These are phyloP conservation scores for Calamus simplicifolius DNA, from an alignment of 176 grass and related monocot genomes.

Conservation along the genomic window DNA sequence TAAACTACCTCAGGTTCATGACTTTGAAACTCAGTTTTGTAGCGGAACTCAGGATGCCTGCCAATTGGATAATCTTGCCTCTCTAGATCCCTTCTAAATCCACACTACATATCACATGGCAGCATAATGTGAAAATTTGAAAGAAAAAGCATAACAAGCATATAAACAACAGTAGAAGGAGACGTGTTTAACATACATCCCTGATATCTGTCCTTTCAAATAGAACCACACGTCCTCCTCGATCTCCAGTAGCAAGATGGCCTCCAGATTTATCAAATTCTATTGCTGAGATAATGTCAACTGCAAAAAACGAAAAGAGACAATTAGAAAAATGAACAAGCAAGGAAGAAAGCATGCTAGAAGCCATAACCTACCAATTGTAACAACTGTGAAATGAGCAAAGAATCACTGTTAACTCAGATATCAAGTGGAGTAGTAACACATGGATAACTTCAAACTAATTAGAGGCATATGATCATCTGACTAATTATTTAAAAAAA, in stretches of 20 bases:
- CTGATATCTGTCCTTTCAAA: constrained; percentile 77
- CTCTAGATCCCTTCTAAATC: constrained; percentile 2
- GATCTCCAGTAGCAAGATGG: constrained; percentile 92
- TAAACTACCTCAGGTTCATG: constrained; percentile 20
- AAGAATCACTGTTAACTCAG: too few relatives aligned
- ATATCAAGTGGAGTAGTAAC: too few relatives aligned
- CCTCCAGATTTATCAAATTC: constrained; percentile 93
- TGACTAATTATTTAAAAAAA: too few relatives aligned
- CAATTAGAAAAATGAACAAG: constrained; percentile 8
- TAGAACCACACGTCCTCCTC: constrained; percentile 81
- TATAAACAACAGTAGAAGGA: not conserved
- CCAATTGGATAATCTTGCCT: constrained; percentile 8
- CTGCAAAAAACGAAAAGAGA: constrained; percentile 43
- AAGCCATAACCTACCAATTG: too few relatives aligned
- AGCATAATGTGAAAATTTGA: not conserved
- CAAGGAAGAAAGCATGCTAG: not conserved
- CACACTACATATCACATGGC: not conserved
- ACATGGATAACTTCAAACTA: too few relatives aligned
- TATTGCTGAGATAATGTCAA: constrained; percentile 91
- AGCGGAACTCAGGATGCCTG: constrained; percentile 6
- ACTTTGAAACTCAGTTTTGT: constrained; percentile 20
- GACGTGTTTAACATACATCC: constrained; percentile 40
- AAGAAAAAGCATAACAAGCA: not conserved
- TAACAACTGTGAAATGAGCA: not conserved
- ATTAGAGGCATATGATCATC: too few relatives aligned